These are phyloP conservation scores for Elymus sibiricus DNA, from an alignment of 176 grass and related monocot species.

Conservation along the genomic window DNA sequence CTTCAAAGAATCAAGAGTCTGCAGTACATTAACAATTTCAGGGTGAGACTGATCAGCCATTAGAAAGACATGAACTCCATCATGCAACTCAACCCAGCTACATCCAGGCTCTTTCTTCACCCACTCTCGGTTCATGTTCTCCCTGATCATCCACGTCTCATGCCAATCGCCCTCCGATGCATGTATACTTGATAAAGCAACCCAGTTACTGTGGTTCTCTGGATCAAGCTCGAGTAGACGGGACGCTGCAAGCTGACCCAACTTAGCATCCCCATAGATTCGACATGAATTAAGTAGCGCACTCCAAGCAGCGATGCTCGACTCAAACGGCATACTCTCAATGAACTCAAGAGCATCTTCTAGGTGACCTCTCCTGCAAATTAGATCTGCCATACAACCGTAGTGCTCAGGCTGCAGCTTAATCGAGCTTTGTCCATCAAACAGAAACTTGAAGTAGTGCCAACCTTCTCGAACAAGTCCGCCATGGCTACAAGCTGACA, in stretches of 20 bases:
- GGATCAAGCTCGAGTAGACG: constrained; percentile 46
- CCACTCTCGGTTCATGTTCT: constrained; percentile 43
- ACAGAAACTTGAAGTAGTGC: constrained; percentile 43
- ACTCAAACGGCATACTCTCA: constrained; percentile 39
- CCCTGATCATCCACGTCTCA: constrained; percentile 40
- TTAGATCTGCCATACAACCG: constrained; percentile 57
- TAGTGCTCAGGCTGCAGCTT: constrained; percentile 45
- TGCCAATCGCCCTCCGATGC: constrained; percentile 45
- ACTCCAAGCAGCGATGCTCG: constrained; percentile 50
- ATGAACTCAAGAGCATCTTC: constrained; percentile 59
- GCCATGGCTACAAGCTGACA: constrained; percentile 66
- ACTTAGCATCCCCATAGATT: constrained; percentile 33
- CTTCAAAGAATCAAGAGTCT: constrained; percentile 35
- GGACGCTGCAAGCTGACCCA: constrained; percentile 39
- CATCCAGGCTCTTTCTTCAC: constrained; percentile 73
- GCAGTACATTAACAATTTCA: constrained; percentile 36
- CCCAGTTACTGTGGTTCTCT: constrained; percentile 57
- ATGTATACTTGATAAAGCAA: constrained; percentile 51
- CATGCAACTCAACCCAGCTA: constrained; percentile 55
- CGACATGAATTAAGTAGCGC: constrained; percentile 48
- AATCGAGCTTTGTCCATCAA: constrained; percentile 18
- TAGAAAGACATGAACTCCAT: constrained; percentile 54
- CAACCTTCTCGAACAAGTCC: constrained; percentile 54
- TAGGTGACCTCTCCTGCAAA: constrained; percentile 46
- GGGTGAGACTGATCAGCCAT: constrained; percentile 44